Percentiles rank a stretch among this genome's conserved stretches.
These are phyloP conservation scores for Haematococcus lacustris DNA, from an alignment of 139 green algal genomes.

Conservation along the genomic window DNA sequence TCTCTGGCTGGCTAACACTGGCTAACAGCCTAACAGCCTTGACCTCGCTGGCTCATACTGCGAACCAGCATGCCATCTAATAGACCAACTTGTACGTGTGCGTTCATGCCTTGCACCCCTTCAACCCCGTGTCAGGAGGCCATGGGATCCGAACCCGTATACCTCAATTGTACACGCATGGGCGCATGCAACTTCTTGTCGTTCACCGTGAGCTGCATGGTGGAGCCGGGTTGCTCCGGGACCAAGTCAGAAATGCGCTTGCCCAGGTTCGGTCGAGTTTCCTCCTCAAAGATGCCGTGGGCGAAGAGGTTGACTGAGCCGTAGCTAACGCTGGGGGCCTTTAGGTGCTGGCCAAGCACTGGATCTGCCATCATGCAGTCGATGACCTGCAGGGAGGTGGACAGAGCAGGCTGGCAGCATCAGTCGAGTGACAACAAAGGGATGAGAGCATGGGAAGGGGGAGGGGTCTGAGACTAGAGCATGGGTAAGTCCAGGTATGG, in stretches of 20 bases:
- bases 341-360: slow-evolving; percentile 52
- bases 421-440: too few species aligned
- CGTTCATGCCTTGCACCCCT: too few species aligned
- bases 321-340: slow-evolving; percentile 69
- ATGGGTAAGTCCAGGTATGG: too few species aligned
- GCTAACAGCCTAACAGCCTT: too few species aligned
- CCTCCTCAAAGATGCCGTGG: slow-evolving; percentile 74
- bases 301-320: slow-evolving; percentile 77
- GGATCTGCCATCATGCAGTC: slow-evolving; percentile 55
- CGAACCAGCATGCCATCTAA: too few species aligned
- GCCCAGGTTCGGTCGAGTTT: slow-evolving; percentile 74
- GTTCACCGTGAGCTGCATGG: slow-evolving; percentile 82
- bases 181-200: slow-evolving; percentile 80
- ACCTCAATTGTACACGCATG: slow-evolving; percentile 50
- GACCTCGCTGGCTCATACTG: too few species aligned
- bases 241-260: slow-evolving; percentile 41
- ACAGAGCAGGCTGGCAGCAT: too few species aligned
- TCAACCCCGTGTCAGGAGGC: too few species aligned
- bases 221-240: slow-evolving; percentile 12
- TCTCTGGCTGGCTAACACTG: background rate
- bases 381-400: slow-evolving; percentile 83
- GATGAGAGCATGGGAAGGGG: too few species aligned
- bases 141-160: too few species aligned
- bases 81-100: too few species aligned
- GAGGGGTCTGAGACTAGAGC: too few species aligned